These are phyloP conservation scores for Boletus coccyginus DNA, from an alignment of 768 basidiomycete genomes.

Conservation along the genomic window DNA sequence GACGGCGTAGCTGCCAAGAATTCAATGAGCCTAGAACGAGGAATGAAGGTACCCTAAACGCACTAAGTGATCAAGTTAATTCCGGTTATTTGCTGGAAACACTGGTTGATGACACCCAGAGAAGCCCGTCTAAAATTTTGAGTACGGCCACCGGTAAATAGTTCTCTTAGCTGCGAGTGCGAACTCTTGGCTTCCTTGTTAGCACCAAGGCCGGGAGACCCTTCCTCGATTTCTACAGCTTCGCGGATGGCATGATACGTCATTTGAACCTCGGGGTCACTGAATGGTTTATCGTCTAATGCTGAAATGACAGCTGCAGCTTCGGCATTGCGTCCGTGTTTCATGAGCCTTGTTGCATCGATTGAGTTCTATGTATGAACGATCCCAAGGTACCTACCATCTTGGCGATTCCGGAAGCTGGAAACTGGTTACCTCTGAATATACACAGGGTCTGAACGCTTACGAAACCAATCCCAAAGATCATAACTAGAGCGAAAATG, in stretches of 20 bases:
- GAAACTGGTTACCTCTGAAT: not conserved
- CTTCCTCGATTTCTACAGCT: constrained; percentile 45
- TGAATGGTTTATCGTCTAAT: constrained; percentile 49
- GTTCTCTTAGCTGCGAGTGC: constrained; percentile 41
- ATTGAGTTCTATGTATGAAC: not conserved
- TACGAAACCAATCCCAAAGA: constrained; percentile 44
- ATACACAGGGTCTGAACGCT: constrained; percentile 19
- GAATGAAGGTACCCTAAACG: constrained; percentile 26
- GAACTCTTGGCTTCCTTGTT: not conserved
- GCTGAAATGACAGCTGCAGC: constrained; percentile 62
- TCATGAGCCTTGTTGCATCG: constrained; percentile 44
- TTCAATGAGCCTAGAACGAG: constrained; percentile 16
- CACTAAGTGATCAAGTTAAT: constrained; percentile 67
- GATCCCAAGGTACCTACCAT: constrained; percentile 36
- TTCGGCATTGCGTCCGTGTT: constrained; percentile 51
- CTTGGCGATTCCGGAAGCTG: constrained; percentile 60
- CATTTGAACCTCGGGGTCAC: constrained; percentile 44
- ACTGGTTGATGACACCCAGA: constrained; percentile 56
- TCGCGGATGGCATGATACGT: constrained; percentile 56
- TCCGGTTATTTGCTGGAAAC: constrained; percentile 69
- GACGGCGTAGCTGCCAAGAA: constrained; percentile 30
- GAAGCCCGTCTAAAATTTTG: constrained; percentile 62
- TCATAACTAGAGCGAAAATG: constrained; percentile 52
- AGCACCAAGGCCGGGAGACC: not conserved
- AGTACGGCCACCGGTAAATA: constrained; percentile 52